phyloP scores from a whole-genome alignment of 768 basidiomycete species.

The Psilocybe cyanescens region DNA sequence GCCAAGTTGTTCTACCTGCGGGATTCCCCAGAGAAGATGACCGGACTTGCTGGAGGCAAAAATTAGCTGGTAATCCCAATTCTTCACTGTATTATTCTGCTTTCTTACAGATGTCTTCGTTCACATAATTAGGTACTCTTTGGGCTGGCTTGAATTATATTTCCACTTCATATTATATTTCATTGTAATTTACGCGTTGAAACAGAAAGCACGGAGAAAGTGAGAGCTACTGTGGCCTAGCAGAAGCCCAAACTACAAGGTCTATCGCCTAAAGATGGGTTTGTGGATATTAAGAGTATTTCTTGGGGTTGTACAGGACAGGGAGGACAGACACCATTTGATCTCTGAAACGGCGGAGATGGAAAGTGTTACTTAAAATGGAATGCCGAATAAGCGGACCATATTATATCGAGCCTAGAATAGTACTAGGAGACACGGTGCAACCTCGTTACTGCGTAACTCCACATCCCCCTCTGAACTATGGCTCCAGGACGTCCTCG shows the following conservation, averaged over 20 bases:
- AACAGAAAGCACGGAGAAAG: neutral
- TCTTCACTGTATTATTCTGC: neutral
- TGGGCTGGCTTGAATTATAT: neutral
- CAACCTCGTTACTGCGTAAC: conserved; percentile 10
- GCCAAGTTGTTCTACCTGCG: conserved; percentile 86
- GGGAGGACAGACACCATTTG: neutral
- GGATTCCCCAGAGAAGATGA: conserved; percentile 87
- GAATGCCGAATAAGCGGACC: conserved; percentile 6
- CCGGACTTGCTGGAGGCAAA: conserved; percentile 58
- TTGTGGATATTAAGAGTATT: too few species aligned
- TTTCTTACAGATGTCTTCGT: neutral
- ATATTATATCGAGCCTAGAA: neutral
- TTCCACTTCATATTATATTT: neutral
- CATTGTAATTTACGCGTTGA: neutral
- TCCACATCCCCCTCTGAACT: conserved; percentile 16
- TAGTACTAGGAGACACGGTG: conserved; percentile 3
- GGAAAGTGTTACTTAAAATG: conserved; percentile 14
- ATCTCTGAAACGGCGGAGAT: conserved; percentile 12
- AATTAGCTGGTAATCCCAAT: conserved; percentile 26
- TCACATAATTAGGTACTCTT: neutral
- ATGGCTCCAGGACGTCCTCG: conserved; percentile 54
- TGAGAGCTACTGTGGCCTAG: neutral
- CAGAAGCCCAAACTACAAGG: too few species aligned
- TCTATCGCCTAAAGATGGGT: too few species aligned
- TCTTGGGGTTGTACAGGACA: too few species aligned